Conservation (phyloP, 2,329 filamentous ascomycete genomes). For the Monilinia fructicola region DNA sequence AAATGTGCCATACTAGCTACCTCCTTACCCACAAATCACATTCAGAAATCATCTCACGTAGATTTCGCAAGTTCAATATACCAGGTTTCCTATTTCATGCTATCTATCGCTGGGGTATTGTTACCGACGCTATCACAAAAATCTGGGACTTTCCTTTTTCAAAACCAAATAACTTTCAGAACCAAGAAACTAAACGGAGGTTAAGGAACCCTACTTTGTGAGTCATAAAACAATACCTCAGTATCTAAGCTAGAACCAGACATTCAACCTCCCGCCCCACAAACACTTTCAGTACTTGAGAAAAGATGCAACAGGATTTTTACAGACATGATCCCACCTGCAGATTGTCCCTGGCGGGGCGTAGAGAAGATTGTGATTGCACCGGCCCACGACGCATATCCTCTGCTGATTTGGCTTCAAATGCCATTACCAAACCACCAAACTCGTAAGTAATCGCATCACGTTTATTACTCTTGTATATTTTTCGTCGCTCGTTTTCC, state of each 20-base stretch:
- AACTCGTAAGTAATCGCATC: not conserved
- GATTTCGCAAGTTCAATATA: not conserved
- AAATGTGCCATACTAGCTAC: not conserved
- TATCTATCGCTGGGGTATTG: not conserved
- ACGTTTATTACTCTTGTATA: too few relatives aligned
- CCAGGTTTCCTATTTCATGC: not conserved
- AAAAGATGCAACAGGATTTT: not conserved
- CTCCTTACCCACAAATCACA: not conserved
- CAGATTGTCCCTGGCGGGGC: too few relatives aligned
- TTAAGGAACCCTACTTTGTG: not conserved
- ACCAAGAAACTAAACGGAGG: not conserved
- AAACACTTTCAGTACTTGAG: not conserved
- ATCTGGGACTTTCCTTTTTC: not conserved
- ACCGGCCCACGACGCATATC: conserved; percentile 3
- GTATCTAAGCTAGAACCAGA: not conserved
- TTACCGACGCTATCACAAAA: not conserved
- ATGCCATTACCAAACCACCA: conserved; percentile 1
- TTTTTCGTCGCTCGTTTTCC: not conserved
- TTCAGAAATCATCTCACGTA: not conserved
- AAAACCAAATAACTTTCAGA: not conserved
- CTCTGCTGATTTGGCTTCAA: not conserved
- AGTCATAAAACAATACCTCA: not conserved
- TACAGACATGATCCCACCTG: not conserved
- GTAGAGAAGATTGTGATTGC: not conserved
- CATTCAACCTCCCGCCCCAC: not conserved